Percentiles rank a stretch among this genome's conserved stretches.
These are phyloP conservation scores for Microglena sp. DNA, from an alignment of 139 green algal species.

Conservation along the genomic window DNA sequence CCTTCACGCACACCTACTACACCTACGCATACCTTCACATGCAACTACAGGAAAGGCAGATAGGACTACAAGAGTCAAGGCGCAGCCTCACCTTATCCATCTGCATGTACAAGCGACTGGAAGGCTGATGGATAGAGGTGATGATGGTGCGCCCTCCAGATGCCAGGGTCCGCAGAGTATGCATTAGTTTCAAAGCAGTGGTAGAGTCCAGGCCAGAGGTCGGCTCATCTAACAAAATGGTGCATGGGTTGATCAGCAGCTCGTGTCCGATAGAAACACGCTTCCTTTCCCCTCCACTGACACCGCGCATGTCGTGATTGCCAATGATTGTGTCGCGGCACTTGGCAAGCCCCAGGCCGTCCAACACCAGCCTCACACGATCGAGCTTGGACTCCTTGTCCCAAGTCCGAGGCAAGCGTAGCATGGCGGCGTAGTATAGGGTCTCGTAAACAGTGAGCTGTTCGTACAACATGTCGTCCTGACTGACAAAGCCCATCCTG, in stretches of 20 bases:
- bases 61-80: too few relatives aligned
- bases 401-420: constrained; percentile 70
- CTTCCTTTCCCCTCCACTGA: constrained; percentile 86
- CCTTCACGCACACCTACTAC: too few relatives aligned
- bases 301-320: constrained; percentile 26
- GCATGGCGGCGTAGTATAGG: constrained; percentile 70
- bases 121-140: constrained; percentile 92
- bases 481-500: constrained; percentile 58
- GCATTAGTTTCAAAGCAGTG: constrained; percentile 79
- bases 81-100: constrained; percentile 37
- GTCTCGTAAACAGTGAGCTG: constrained; percentile 70
- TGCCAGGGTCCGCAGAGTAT: constrained; percentile 57
- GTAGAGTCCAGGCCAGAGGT: constrained; percentile 76
- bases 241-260: constrained; percentile 85
- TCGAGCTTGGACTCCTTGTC: constrained; percentile 38
- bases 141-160: constrained; percentile 66
- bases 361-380: constrained; percentile 62
- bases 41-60: neutral
- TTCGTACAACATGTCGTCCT: constrained; percentile 84
- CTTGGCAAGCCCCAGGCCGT: constrained; percentile 52
- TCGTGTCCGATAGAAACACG: constrained; percentile 74
- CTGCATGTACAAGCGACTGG: constrained; percentile 66
- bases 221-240: constrained; percentile 73
- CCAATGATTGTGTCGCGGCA: constrained; percentile 84
- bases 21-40: neutral